Conservation (phyloP, 2,329 filamentous ascomycete genomes). For the Teratosphaeria nubilosa region DNA sequence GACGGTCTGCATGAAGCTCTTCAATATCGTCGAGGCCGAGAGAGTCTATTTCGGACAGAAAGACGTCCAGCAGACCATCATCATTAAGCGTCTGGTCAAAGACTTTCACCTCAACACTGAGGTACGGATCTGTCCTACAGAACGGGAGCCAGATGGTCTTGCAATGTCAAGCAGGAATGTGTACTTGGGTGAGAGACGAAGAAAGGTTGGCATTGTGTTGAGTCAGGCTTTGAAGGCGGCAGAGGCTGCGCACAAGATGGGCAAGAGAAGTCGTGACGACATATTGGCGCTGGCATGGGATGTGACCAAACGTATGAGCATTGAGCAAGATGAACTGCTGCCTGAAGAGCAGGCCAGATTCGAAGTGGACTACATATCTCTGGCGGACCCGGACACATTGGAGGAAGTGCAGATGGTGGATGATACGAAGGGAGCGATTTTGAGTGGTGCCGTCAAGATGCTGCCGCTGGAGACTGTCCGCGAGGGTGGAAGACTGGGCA, state of each 20-base stretch:
- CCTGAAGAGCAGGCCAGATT: constrained; percentile 57
- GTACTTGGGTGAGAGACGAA: constrained; percentile 69
- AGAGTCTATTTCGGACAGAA: constrained; percentile 93
- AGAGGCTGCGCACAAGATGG: constrained; percentile 52
- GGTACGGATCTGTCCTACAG: constrained; percentile 64
- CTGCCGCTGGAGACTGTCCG: constrained; percentile 61
- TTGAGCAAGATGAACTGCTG: constrained; percentile 52
- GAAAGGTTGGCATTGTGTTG: constrained; percentile 63
- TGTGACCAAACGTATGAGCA: constrained; percentile 45
- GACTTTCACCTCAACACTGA: constrained; percentile 75
- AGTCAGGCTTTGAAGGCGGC: constrained; percentile 59
- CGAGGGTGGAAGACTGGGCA: constrained; percentile 57
- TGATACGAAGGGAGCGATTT: constrained; percentile 59
- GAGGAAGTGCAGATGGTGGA: constrained; percentile 68
- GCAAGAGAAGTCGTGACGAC: constrained; percentile 46
- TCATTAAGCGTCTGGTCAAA: constrained; percentile 75
- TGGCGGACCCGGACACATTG: constrained; percentile 77
- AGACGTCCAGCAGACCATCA: constrained; percentile 89
- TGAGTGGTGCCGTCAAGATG: constrained; percentile 90
- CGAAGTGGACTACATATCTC: constrained; percentile 84
- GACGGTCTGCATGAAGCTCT: constrained; percentile 90
- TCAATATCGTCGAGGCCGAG: constrained; percentile 71
- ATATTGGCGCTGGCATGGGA: constrained; percentile 63
- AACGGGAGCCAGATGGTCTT: constrained; percentile 68
- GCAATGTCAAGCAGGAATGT: constrained; percentile 91